phyloP scores from a whole-genome alignment of 2,329 filamentous ascomycete genomes.

The Phialophora macrospora region DNA sequence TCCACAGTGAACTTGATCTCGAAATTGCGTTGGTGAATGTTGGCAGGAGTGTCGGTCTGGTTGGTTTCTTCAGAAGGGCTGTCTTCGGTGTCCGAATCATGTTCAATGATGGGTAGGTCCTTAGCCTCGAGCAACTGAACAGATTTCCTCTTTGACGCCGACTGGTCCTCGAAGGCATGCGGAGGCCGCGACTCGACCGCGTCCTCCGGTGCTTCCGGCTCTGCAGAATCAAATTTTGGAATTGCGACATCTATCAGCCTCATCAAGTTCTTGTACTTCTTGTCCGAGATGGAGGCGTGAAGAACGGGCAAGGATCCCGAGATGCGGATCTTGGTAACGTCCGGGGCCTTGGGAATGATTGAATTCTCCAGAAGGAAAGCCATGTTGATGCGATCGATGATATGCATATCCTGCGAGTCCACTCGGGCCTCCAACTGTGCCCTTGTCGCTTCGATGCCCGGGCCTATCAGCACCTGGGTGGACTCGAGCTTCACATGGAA shows the following conservation, averaged over 20 bases:
- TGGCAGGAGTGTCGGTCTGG: conserved; percentile 58
- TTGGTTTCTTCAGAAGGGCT: conserved; percentile 66
- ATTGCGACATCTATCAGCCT: conserved; percentile 93
- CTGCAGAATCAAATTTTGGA: conserved; percentile 71
- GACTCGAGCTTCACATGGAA: conserved; percentile 92
- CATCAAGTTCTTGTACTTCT: conserved; percentile 97
- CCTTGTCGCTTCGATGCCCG: conserved; percentile 88
- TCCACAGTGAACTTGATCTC: conserved; percentile 98
- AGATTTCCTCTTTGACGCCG: conserved; percentile 46
- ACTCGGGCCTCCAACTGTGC: conserved; percentile 73
- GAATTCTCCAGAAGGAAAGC: conserved; percentile 96
- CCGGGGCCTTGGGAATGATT: conserved; percentile 93
- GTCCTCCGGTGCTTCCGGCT: conserved; percentile 44
- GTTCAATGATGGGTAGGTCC: conserved; percentile 78
- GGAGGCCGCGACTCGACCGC: conserved; percentile 44
- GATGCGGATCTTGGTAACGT: conserved; percentile 87
- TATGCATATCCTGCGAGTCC: conserved; percentile 74
- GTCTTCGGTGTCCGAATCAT: conserved; percentile 65
- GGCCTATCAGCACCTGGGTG: conserved; percentile 92
- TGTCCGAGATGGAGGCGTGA: conserved; percentile 88
- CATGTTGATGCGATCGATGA: conserved; percentile 96
- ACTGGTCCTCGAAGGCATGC: conserved; percentile 35
- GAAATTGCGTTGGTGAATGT: conserved; percentile 86
- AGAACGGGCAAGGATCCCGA: conserved; percentile 90
- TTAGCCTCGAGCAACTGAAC: conserved; percentile 57